Base-by-base conservation (phyloP, 768 basidiomycete species). In the Mycena olivaceomarginata region DNA sequence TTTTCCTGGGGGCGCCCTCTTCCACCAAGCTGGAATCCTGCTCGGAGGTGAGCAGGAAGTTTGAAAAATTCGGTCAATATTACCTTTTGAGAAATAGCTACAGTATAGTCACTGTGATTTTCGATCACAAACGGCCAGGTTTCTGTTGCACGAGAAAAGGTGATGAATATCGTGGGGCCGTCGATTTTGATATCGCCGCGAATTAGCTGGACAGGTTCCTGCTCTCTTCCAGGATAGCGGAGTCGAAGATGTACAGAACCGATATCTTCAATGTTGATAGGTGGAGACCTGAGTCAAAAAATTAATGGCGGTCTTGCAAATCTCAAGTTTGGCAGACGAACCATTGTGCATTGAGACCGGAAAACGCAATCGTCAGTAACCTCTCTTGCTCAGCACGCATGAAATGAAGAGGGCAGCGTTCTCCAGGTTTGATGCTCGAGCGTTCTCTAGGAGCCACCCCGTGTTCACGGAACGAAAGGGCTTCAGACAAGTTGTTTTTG, bases 91-190 rank as follows among this genome's bases (percentile, higher is more conserved):
- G 88, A 92, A 76, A 98, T 88, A 12, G 87, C 86, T 77, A 98
- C 86, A 0, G 87, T 80, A 74, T 94, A 89, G 78, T 96, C 94
- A 71, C 95, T 98, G 48, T 95, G 92, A 79, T 99, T 99, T 83
- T 98, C 96, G 62, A 99, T 92, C 41, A 90, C 88, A 84, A 99
- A 97, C 1, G 98, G 98, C 97, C 97, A 99, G 4, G 87, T 88
- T 16, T 94, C 94, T 31, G 87, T 89, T 20, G 95, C 94, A 60
- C 87, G 83, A 15, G 90, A 88, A 77, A 99, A 86, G 69, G 91
- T 91, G n/a, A 99, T 87, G 85, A 98, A 99, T 69, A 99, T 96
- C 1, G 94, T 96, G 2, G 98, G 93, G 0, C 95, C 96, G 48
- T 96, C 93, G 56, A 99, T 91, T 75, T 93, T 91, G 65, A 97